Evolutionary conservation across 805 yeast genomes (phyloP).

Genomic region (Pichia pseudocactophila): DNA sequence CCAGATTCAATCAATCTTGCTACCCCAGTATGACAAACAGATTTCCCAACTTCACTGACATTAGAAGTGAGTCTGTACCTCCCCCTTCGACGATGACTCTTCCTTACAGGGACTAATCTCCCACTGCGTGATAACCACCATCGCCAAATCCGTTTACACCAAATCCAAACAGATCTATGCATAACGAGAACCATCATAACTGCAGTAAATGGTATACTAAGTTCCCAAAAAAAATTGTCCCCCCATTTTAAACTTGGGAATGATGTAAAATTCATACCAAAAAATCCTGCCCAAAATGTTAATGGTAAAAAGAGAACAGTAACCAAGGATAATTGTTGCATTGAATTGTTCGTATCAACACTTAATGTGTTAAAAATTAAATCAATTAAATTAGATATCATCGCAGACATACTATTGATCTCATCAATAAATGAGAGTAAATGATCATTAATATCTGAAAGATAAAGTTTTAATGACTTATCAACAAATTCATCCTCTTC

Average conservation of each 20-base stretch:
- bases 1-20: too few species aligned
- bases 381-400: constrained; percentile 41
- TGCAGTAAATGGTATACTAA: constrained; percentile 35
- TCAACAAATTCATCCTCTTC: constrained; percentile 25
- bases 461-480: constrained; percentile 37
- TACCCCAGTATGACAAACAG: too few species aligned
- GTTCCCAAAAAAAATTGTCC: constrained; percentile 39
- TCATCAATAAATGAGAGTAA: constrained; percentile 43
- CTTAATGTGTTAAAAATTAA: constrained; percentile 50
- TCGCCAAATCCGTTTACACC: constrained; percentile 4
- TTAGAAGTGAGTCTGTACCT: too few species aligned
- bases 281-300: constrained; percentile 54
- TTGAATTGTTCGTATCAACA: constrained; percentile 45
- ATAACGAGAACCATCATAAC: constrained; percentile 30
- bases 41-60: too few species aligned
- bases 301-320: constrained; percentile 52
- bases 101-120: background rate
- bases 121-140: background rate
- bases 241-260: constrained; percentile 33
- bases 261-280: constrained; percentile 44
- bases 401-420: constrained; percentile 43
- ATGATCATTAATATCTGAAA: constrained; percentile 52
- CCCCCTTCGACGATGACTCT: too few species aligned
- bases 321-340: constrained; percentile 44
- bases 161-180: constrained; percentile 20